Percentiles rank a stretch among this genome's conserved stretches.
phyloP scores from a whole-genome alignment of 163 green algal species.

The Coccomyxa subellipsoidea region DNA sequence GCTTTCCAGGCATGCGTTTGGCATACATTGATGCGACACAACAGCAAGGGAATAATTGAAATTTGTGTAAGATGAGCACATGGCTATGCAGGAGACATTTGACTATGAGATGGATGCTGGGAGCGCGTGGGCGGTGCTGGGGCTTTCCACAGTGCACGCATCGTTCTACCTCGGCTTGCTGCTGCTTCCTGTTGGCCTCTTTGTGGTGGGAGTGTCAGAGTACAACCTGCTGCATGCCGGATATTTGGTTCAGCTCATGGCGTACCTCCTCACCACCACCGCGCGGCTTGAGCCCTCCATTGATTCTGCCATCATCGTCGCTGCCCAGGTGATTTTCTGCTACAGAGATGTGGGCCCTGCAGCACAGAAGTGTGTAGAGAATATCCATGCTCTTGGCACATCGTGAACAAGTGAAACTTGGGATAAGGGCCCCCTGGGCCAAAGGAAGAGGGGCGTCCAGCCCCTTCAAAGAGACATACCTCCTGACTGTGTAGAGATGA shows the following conservation, averaged over 20 bases:
- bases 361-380: too few species aligned
- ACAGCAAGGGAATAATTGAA: too few species aligned
- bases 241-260: constrained; percentile 16
- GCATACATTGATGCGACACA: too few species aligned
- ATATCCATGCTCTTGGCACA: too few species aligned
- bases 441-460: too few species aligned
- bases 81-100: constrained; percentile 8
- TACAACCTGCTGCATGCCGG: constrained; percentile 17
- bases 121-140: constrained; percentile 14
- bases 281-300: constrained; percentile 3
- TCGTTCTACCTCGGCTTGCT: constrained; percentile 19
- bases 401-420: not conserved
- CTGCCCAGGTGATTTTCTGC: not conserved
- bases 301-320: not conserved
- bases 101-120: constrained; percentile 10
- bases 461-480: too few species aligned
- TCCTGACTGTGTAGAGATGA: too few species aligned
- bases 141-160: not conserved
- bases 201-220: constrained; percentile 10
- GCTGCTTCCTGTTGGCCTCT: constrained; percentile 8
- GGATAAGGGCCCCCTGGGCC: not conserved
- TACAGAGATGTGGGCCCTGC: too few species aligned
- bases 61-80: not conserved
- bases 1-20: too few species aligned
- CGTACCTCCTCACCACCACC: not conserved